Evolutionary conservation across 2,329 filamentous ascomycete genomes (phyloP).

Genomic region (Ceratocystis variospora): DNA sequence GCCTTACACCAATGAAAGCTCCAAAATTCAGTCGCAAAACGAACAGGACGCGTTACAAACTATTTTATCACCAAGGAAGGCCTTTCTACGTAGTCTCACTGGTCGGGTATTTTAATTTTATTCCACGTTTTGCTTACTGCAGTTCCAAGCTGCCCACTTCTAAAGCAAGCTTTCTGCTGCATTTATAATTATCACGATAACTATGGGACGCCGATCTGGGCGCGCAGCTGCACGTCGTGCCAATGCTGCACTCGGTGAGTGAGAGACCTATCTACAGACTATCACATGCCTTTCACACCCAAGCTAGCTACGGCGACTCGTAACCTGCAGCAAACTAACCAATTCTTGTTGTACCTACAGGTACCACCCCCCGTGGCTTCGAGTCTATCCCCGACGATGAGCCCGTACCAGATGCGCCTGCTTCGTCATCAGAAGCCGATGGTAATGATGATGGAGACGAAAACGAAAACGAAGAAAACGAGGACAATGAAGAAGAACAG

Average conservation of each 20-base stretch:
- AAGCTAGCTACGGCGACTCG: neutral
- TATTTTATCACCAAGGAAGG: neutral
- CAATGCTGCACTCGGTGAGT: constrained; percentile 39
- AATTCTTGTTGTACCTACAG: constrained; percentile 22
- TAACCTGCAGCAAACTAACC: neutral
- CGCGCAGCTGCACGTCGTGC: constrained; percentile 41
- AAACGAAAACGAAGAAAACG: constrained; percentile 6
- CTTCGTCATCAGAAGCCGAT: constrained; percentile 22
- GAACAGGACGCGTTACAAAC: neutral
- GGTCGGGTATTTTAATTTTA: neutral
- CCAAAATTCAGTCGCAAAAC: constrained; percentile 2
- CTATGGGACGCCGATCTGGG: constrained; percentile 35
- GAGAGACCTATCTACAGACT: neutral
- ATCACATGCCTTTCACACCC: neutral
- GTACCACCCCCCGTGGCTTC: constrained; percentile 32
- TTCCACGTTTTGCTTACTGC: neutral
- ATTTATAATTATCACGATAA: neutral
- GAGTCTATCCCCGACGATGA: constrained; percentile 30
- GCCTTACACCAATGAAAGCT: neutral
- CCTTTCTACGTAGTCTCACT: neutral
- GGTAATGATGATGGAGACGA: constrained; percentile 17
- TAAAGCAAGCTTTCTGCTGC: neutral
- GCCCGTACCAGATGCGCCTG: constrained; percentile 27
- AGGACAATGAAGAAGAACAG: constrained; percentile 9
- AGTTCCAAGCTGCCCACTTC: neutral